Evolutionary conservation across 306 rosid species (phyloP), one percentile per base, ranked within the genome.

Genomic region (Medicago arabica): DNA sequence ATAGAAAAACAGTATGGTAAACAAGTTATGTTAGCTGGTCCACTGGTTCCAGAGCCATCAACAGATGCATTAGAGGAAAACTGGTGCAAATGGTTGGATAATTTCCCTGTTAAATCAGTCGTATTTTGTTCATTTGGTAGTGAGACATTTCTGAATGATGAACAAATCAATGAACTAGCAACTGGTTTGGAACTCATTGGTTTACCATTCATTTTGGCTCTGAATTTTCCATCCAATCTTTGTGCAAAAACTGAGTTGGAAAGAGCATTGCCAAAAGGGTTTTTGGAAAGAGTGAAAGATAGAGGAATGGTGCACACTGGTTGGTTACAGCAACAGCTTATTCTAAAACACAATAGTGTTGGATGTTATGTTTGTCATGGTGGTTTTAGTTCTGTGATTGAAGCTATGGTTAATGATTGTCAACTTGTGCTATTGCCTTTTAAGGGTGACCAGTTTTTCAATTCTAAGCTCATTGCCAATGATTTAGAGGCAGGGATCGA

Each of bases 121-220:
- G 46, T 78, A 5, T 75, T 85, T 17, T 83, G 89, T 76, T 85
- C 91, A 6, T 87, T 87, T 72, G 91, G 91, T 0, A 87, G 91
- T 64, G 91, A 87, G n/a, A 71, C 87, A 1, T 87, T 83, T 78
- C 75, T 87, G 12, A 65, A 14, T 41, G 74, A 76, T 34, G 83
- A 80, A 2, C 87, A 85, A n/a, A 85, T 85, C 43, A 72, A 65
- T 9, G 91, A 87, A 61, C 64, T 87, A 2, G 74, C 87, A 17
- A 58, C 40, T 2, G 91, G 91, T 25, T 54, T 87, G 5, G 91
- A 85, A 63, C 84, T 71, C 38, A 81, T 70, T 4, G 80, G 77
- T 28, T 77, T 80, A 28, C 89, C 91, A 14, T 87, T 87, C 76
- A 66, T 85, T 28, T 55, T 85, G 73, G 87, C 69, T 10, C 23